Evolutionary conservation across 2,329 filamentous ascomycete species (phyloP).

Genomic region (Sclerotinia sclerotiorum): DNA sequence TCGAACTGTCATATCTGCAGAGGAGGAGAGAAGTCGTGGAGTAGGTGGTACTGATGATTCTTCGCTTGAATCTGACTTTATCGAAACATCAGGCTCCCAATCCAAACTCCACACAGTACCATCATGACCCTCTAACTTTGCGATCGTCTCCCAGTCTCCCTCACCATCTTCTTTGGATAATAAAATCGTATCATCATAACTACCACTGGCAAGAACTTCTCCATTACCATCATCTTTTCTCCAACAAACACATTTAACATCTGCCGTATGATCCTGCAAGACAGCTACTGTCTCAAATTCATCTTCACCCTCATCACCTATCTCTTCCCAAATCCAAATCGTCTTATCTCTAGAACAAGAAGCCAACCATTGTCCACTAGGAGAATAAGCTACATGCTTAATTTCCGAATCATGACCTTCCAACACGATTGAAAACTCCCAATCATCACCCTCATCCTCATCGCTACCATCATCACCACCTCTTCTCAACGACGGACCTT

Average conservation of each 20-base stretch:
- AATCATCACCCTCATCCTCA: constrained; percentile 67
- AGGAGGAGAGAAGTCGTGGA: constrained; percentile 71
- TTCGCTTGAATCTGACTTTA: constrained; percentile 35
- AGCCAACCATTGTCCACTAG: constrained; percentile 75
- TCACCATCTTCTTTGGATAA: constrained; percentile 84
- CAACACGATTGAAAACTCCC: constrained; percentile 87
- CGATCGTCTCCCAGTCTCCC: constrained; percentile 86
- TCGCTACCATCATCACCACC: constrained; percentile 42
- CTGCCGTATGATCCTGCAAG: constrained; percentile 88
- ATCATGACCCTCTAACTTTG: constrained; percentile 74
- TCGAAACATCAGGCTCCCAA: constrained; percentile 54
- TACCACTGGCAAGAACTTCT: constrained; percentile 82
- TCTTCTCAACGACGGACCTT: constrained; percentile 31
- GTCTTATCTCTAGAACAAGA: constrained; percentile 91
- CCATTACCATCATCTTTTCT: constrained; percentile 66
- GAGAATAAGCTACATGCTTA: constrained; percentile 73
- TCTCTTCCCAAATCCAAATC: constrained; percentile 98
- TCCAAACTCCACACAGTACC: constrained; percentile 90
- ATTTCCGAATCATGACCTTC: constrained; percentile 96
- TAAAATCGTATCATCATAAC: constrained; percentile 89
- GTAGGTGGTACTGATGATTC: constrained; percentile 48
- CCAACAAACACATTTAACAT: constrained; percentile 94
- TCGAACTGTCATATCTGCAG: constrained; percentile 76
- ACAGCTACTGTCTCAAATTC: constrained; percentile 97
- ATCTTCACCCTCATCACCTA: constrained; percentile 75